These are phyloP conservation scores for Entophlyctis luteolus DNA, from an alignment of 192 early-diverging fungal species.

Conservation along the genomic window DNA sequence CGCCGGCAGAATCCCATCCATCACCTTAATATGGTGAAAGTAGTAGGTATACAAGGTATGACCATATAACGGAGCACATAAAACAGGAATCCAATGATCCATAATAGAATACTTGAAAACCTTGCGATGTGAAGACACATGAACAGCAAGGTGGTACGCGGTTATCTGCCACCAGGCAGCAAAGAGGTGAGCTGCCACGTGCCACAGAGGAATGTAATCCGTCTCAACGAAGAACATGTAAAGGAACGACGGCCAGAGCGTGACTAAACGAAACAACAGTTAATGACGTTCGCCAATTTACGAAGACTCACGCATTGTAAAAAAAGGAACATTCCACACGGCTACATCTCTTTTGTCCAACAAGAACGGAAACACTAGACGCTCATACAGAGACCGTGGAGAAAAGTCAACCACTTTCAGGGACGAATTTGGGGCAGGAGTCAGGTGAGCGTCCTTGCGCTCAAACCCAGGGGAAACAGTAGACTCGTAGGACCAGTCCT, in stretches of 20 bases:
- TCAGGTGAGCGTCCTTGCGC: conserved; percentile 2
- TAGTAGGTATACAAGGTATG: conserved; percentile 40
- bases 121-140: conserved; percentile 28
- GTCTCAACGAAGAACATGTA: conserved; percentile 28
- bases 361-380: conserved; percentile 25
- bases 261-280: neutral
- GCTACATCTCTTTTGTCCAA: conserved; percentile 20
- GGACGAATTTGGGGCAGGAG: neutral
- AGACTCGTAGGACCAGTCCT: conserved; percentile 19
- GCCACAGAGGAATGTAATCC: conserved; percentile 28
- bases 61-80: conserved; percentile 33
- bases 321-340: conserved; percentile 22
- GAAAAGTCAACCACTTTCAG: conserved; percentile 1
- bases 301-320: conserved; percentile 4
- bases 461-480: conserved; percentile 23
- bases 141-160: conserved; percentile 35
- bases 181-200: conserved; percentile 30
- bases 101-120: neutral
- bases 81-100: conserved; percentile 23
- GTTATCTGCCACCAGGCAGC: conserved; percentile 7
- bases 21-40: conserved; percentile 43
- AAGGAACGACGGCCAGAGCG: conserved; percentile 34
- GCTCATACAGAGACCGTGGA: conserved; percentile 13
- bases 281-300: conserved; percentile 5
- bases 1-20: neutral